Conservation (phyloP, 2,329 filamentous ascomycete species). For the Fusarium acutatum region DNA sequence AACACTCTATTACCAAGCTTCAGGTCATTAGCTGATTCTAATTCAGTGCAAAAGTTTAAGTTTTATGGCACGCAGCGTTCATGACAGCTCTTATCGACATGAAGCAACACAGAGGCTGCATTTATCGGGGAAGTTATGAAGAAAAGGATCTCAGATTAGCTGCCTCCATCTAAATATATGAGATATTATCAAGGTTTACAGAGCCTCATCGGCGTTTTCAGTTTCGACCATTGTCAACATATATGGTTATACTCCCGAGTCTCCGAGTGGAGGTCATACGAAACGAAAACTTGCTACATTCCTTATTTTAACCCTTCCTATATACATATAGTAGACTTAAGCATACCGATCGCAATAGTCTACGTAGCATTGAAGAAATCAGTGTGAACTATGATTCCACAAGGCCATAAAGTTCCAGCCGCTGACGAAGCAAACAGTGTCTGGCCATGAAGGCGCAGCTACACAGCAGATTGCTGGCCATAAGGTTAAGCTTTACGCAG, state of each 20-base stretch:
- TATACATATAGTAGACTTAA: background rate
- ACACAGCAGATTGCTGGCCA: background rate
- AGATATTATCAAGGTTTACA: background rate
- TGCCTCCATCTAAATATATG: background rate
- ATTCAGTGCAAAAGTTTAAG: background rate
- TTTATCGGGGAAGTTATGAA: rapidly evolving
- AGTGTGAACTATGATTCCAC: rapidly evolving
- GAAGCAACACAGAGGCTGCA: background rate
- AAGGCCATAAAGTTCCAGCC: background rate
- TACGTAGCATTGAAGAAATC: background rate
- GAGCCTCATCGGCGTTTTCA: background rate
- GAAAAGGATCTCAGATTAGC: background rate
- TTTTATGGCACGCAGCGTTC: background rate
- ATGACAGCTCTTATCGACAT: background rate
- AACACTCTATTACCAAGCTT: too few species aligned
- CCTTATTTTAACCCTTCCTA: background rate
- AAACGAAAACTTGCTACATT: background rate
- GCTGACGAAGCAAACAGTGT: background rate
- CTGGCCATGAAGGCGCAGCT: background rate
- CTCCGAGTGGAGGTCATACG: background rate
- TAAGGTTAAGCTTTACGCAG: background rate
- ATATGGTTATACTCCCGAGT: background rate
- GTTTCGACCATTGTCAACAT: background rate
- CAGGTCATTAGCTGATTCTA: rapidly evolving
- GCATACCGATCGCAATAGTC: background rate